Evolutionary conservation across 352 stramenopile genomes (phyloP).

Genomic region (Phytopythium cucurbitacearum): DNA sequence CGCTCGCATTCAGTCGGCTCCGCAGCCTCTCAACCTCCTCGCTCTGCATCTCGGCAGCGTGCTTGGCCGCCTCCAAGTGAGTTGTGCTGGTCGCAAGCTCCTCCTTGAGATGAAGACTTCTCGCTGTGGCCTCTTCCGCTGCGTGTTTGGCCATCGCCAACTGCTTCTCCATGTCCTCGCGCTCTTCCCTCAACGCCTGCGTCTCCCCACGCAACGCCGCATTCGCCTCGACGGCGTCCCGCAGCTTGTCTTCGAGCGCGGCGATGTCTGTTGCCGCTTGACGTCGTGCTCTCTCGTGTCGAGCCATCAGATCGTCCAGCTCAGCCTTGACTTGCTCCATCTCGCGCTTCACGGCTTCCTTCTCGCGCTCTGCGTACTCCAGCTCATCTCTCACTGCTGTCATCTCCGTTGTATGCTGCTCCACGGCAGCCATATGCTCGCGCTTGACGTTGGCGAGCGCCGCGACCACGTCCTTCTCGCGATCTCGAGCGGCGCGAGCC

Average conservation of each 20-base stretch:
- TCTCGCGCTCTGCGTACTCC: background rate
- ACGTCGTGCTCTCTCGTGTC: slow-evolving; percentile 1
- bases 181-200: slow-evolving; percentile 49
- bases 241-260: slow-evolving; percentile 12
- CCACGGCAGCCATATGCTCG: slow-evolving; percentile 9
- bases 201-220: slow-evolving; percentile 47
- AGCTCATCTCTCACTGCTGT: slow-evolving; percentile 7
- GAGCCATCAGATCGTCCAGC: slow-evolving; percentile 3
- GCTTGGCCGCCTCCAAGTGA: slow-evolving; percentile 40
- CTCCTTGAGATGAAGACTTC: slow-evolving; percentile 1
- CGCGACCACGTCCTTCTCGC: slow-evolving; percentile 18
- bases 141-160: slow-evolving; percentile 24
- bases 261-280: slow-evolving; percentile 16
- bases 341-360: slow-evolving; percentile 3
- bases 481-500: slow-evolving; percentile 14
- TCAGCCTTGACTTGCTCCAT: slow-evolving; percentile 1
- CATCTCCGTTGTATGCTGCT: slow-evolving; percentile 8
- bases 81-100: slow-evolving; percentile 3
- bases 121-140: slow-evolving; percentile 28
- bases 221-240: slow-evolving; percentile 21
- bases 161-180: slow-evolving; percentile 51
- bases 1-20: slow-evolving; percentile 8
- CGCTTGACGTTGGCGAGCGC: slow-evolving; percentile 19
- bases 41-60: slow-evolving; percentile 17
- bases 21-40: slow-evolving; percentile 6